phyloP scores from a whole-genome alignment of 495 filamentous ascomycete species.

The Penicillium salamii region DNA sequence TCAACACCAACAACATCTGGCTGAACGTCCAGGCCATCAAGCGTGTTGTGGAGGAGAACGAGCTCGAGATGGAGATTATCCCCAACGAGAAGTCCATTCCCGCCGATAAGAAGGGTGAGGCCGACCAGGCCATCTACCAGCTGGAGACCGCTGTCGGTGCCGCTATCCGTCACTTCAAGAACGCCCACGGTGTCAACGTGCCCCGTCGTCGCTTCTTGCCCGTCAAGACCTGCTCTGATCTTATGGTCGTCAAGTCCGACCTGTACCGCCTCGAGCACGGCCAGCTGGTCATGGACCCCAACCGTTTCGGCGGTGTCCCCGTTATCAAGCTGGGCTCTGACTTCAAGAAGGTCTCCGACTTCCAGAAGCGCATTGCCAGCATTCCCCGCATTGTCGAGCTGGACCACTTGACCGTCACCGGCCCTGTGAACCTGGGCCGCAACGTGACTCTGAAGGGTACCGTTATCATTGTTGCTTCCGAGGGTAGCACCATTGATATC shows the following conservation, averaged over 20 bases:
- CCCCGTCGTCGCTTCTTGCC: conserved; percentile 96
- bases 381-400: conserved; percentile 98
- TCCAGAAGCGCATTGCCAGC: conserved; percentile 93
- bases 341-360: conserved; percentile 99
- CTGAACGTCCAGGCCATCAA: conserved; percentile 97
- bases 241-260: conserved; percentile 99
- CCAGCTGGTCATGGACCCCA: conserved; percentile 92
- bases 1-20: conserved; percentile 99
- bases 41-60: conserved; percentile 97
- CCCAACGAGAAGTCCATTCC: conserved; percentile 98
- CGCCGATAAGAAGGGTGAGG: conserved; percentile 99
- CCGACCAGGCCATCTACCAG: conserved; percentile 94
- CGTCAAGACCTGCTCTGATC: conserved; percentile 99
- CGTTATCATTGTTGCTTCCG: conserved; percentile 99
- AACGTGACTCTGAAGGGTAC: conserved; percentile 96
- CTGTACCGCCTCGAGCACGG: conserved; percentile 99
- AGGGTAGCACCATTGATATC: conserved; percentile 97
- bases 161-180: conserved; percentile 97
- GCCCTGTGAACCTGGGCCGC: conserved; percentile 91
- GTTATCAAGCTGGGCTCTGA: conserved; percentile 98
- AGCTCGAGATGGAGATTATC: conserved; percentile 99
- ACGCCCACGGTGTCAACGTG: conserved; percentile 98
- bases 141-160: conserved; percentile 98
- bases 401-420: conserved; percentile 96
- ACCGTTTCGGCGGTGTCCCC: conserved; percentile 95